phyloP scores from a whole-genome alignment of 2,329 filamentous ascomycete species.

The Chalara sp. region DNA sequence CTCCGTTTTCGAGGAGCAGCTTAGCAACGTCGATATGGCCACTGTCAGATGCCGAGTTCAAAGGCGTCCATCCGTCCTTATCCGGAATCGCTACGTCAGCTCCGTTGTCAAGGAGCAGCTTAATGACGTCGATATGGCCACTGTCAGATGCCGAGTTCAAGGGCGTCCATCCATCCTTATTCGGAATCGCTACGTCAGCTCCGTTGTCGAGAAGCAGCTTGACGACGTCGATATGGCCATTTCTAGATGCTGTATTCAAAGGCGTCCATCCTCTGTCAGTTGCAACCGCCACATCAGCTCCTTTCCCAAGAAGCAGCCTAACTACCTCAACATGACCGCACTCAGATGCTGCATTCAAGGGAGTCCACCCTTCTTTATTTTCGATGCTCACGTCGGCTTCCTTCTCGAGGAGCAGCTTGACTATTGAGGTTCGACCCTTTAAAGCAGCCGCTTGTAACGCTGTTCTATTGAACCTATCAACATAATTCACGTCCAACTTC shows the following conservation, averaged over 20 bases:
- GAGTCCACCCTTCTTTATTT: not conserved
- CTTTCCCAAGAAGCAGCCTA: not conserved
- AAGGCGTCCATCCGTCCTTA: too few species aligned
- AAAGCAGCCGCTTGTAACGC: constrained; percentile 1
- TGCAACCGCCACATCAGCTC: not conserved
- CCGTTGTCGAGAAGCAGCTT: too few species aligned
- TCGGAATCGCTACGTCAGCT: not conserved
- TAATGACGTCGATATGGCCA: not conserved
- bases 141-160: not conserved
- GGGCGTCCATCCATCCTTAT: not conserved
- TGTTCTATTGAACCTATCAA: constrained; percentile 1
- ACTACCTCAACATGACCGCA: not conserved
- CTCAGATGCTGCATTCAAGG: not conserved
- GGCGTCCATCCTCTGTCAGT: not conserved
- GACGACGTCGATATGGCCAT: not conserved
- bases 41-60: too few species aligned
- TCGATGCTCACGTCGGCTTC: not conserved
- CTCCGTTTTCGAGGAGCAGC: not conserved
- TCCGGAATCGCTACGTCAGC: too few species aligned
- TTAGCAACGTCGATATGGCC: not conserved
- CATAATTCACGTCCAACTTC: constrained; percentile 1
- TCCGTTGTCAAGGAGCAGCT: too few species aligned
- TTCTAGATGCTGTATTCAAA: not conserved
- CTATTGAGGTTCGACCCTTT: not conserved
- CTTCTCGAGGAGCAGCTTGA: not conserved